Percentiles rank a stretch among this genome's conserved stretches.
Evolutionary conservation across 23 red algal genomes (phyloP).

Genomic region (Gracilaria gracilis): DNA sequence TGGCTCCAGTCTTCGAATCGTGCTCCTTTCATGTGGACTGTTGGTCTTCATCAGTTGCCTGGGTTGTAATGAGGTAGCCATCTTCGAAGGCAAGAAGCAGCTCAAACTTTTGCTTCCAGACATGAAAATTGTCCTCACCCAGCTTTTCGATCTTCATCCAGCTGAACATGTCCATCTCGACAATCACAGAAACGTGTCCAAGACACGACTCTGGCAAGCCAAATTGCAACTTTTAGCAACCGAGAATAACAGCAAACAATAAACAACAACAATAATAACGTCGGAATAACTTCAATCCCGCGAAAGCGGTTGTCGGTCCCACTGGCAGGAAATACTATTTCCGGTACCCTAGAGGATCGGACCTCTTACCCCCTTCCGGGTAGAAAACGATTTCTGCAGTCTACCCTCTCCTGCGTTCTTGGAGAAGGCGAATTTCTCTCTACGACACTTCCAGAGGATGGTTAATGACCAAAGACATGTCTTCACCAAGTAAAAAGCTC

Average conservation of each 20-base stretch:
- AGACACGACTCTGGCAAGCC: too few relatives aligned
- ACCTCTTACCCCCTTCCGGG: neutral
- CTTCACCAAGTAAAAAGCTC: neutral
- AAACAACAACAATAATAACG: too few relatives aligned
- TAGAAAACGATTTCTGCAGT: neutral
- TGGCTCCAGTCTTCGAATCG: constrained; percentile 30
- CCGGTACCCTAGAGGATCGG: neutral
- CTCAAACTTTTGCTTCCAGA: constrained; percentile 17
- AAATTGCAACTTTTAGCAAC: too few relatives aligned
- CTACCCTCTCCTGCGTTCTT: neutral
- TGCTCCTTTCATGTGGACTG: constrained; percentile 3
- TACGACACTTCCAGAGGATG: neutral
- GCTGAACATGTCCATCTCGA: constrained; percentile 35
- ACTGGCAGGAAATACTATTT: neutral
- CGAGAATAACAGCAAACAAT: too few relatives aligned
- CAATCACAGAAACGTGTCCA: too few relatives aligned
- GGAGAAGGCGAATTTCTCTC: neutral
- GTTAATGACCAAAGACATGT: constrained; percentile 10
- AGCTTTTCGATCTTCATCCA: constrained; percentile 36
- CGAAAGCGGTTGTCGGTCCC: neutral
- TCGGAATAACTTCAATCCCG: too few relatives aligned
- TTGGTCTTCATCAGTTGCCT: neutral
- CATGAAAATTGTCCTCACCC: constrained; percentile 31
- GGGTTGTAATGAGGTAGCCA: neutral
- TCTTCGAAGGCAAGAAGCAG: constrained; percentile 1